Conservation (phyloP, 1,139 yeast genomes). For the Blastobotrys aristatus region DNA sequence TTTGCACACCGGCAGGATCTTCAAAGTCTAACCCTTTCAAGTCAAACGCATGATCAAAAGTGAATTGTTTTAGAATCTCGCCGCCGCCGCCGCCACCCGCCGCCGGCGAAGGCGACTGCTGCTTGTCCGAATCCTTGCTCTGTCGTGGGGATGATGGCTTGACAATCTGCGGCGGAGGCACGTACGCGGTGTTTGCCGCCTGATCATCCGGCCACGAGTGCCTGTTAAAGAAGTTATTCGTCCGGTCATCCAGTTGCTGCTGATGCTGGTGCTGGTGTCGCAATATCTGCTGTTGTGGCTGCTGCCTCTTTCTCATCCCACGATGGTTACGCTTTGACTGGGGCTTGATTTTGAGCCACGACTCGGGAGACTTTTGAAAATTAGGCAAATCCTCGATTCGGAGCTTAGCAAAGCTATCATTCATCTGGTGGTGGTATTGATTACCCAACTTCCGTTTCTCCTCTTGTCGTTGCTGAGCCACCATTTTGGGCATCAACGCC, state of each 20-base stretch:
- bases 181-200: neutral
- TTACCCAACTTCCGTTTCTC: neutral
- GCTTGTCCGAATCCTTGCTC: neutral
- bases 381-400: neutral
- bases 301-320: neutral
- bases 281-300: no score
- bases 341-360: neutral
- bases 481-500: no score
- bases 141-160: neutral
- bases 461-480: no score
- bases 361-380: neutral
- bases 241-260: neutral
- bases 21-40: neutral
- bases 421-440: neutral
- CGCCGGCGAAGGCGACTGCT: neutral
- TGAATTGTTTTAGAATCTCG: neutral
- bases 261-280: no score
- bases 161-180: neutral
- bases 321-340: neutral
- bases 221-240: neutral
- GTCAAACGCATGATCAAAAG: neutral
- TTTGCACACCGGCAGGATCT: neutral
- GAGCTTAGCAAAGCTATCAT: neutral
- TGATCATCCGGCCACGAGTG: neutral
- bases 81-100: neutral